A percentile compares a stretch with the other conserved stretches of the same genome.
These are phyloP conservation scores for Arachis monticola DNA, from an alignment of 331 rosid species.

Conservation along the genomic window DNA sequence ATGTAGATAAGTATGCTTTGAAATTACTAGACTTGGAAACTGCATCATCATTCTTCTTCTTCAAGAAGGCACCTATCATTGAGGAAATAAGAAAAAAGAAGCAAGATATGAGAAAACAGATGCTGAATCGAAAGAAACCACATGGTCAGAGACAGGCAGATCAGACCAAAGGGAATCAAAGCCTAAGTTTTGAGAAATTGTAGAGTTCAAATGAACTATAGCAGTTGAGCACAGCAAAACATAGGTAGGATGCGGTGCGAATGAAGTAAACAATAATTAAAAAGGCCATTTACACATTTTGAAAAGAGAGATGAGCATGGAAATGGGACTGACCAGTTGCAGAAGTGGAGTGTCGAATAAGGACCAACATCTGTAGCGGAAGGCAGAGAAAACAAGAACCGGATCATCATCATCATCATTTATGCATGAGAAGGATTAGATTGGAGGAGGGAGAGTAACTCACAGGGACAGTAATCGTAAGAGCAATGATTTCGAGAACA, in stretches of 20 bases:
- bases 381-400: not conserved
- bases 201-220: constrained; percentile 13
- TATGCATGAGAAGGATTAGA: not conserved
- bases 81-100: not conserved
- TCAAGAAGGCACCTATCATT: constrained; percentile 44
- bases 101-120: constrained; percentile 1
- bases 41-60: constrained; percentile 74
- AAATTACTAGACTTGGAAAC: constrained; percentile 47
- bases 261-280: constrained; percentile 10
- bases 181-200: not conserved
- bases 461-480: constrained; percentile 67
- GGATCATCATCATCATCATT: not conserved
- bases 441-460: constrained; percentile 9
- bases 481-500: constrained; percentile 67
- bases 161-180: constrained; percentile 11
- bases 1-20: constrained; percentile 55
- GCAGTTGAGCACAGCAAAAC: constrained; percentile 5
- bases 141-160: not conserved
- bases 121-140: constrained; percentile 11
- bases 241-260: not conserved
- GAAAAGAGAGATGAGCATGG: not conserved
- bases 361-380: constrained; percentile 58
- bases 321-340: constrained; percentile 46
- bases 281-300: not conserved
- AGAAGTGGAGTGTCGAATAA: constrained; percentile 66